Conservation (phyloP, 345 rosid species). For the Garcia nutans region DNA sequence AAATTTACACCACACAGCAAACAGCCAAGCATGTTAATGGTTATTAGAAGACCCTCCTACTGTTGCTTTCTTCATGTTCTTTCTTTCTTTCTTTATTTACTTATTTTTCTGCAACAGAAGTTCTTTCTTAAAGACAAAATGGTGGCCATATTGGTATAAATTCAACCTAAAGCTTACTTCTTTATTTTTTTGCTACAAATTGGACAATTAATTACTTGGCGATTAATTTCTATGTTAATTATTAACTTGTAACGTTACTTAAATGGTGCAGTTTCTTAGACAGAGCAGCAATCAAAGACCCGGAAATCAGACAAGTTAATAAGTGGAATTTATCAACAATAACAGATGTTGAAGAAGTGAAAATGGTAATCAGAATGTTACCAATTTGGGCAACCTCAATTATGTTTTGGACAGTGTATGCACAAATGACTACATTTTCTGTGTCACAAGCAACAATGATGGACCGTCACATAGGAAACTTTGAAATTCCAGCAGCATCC, state of each 20-base stretch:
- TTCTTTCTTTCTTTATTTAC: too few relatives aligned
- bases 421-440: conserved; percentile 89
- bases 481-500: conserved; percentile 76
- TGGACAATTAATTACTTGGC: too few relatives aligned
- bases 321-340: conserved; percentile 81
- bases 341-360: conserved; percentile 94
- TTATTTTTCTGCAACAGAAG: too few relatives aligned
- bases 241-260: neutral
- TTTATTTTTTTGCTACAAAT: too few relatives aligned
- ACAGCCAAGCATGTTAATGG: neutral
- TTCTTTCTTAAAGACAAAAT: too few relatives aligned
- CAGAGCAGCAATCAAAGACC: conserved; percentile 69
- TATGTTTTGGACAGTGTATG: conserved; percentile 94
- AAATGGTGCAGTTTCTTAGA: conserved; percentile 68
- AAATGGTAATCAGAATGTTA: conserved; percentile 76
- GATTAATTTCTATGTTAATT: neutral
- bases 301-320: conserved; percentile 35
- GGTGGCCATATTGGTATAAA: too few relatives aligned
- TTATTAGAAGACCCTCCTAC: neutral
- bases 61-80: neutral
- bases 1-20: neutral
- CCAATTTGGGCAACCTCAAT: conserved; percentile 92
- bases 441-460: conserved; percentile 89
- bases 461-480: conserved; percentile 80
- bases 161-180: too few relatives aligned